Evolutionary conservation across 2,329 filamentous ascomycete genomes (phyloP).

Genomic region (Pleomassaria siparia): DNA sequence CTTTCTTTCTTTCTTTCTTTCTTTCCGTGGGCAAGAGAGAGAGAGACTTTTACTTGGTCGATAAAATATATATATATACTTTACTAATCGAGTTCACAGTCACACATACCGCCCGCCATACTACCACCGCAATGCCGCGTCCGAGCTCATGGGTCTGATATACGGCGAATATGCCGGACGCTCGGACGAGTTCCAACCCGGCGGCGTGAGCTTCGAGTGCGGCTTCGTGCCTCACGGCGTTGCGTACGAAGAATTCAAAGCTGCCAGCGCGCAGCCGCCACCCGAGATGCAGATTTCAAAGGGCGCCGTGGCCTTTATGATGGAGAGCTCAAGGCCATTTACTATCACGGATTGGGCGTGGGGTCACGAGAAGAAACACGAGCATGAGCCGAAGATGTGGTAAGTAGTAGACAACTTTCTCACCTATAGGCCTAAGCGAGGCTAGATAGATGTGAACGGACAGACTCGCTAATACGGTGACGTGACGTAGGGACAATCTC

Average conservation of each 20-base stretch:
- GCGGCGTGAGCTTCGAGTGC: constrained; percentile 66
- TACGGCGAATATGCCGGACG: constrained; percentile 57
- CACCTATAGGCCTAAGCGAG: too few relatives aligned
- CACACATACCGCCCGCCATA: constrained; percentile 49
- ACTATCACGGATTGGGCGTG: constrained; percentile 42
- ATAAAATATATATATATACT: too few relatives aligned
- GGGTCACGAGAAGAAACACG: constrained; percentile 48
- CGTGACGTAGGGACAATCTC: constrained; percentile 46
- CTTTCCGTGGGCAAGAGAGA: too few relatives aligned
- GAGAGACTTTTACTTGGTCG: too few relatives aligned
- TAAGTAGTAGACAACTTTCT: too few relatives aligned
- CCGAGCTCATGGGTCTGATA: constrained; percentile 68
- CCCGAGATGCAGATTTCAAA: constrained; percentile 44
- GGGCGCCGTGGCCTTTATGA: constrained; percentile 66
- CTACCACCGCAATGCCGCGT: constrained; percentile 68
- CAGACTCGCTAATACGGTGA: too few relatives aligned
- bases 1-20: too few relatives aligned
- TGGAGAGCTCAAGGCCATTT: constrained; percentile 53
- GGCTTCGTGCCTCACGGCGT: constrained; percentile 69
- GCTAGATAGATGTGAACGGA: too few relatives aligned
- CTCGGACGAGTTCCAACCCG: constrained; percentile 59
- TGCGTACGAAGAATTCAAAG: constrained; percentile 59
- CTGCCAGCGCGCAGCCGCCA: constrained; percentile 53
- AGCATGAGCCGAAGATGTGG: constrained; percentile 53
- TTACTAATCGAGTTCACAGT: not conserved